Conservation (phyloP, 805 yeast genomes). For the Ogataea wickerhamii region DNA sequence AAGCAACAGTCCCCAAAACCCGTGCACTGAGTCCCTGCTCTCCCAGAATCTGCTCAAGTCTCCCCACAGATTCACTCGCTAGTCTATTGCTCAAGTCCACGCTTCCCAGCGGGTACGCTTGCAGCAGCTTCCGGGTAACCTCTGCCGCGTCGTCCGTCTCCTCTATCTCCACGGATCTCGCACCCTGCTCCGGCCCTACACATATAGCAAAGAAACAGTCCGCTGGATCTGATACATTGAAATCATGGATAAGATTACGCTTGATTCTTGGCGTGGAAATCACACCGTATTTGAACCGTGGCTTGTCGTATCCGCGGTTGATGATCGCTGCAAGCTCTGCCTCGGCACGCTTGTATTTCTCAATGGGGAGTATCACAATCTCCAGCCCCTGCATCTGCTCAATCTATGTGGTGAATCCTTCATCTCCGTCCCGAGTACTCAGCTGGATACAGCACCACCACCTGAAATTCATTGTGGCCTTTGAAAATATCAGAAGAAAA, state of each 20-base stretch:
- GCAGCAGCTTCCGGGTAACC: slow-evolving; percentile 17
- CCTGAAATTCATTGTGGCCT: too few species aligned
- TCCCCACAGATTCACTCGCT: slow-evolving; percentile 1
- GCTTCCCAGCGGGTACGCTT: slow-evolving; percentile 13
- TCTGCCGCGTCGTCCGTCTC: slow-evolving; percentile 17
- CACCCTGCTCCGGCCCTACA: slow-evolving; percentile 22
- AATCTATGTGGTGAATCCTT: too few species aligned
- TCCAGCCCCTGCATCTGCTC: too few species aligned
- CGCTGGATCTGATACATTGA: slow-evolving; percentile 24
- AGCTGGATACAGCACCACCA: too few species aligned
- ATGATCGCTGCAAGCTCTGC: slow-evolving; percentile 31
- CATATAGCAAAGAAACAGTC: slow-evolving; percentile 23
- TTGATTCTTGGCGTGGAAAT: slow-evolving; percentile 42
- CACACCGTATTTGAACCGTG: slow-evolving; percentile 40
- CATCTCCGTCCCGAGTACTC: too few species aligned
- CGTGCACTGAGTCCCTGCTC: slow-evolving; percentile 27
- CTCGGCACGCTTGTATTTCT: slow-evolving; percentile 13
- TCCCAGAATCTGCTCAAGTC: slow-evolving; percentile 21
- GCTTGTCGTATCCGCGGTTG: slow-evolving; percentile 50
- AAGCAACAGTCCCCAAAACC: slow-evolving; percentile 35
- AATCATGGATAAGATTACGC: slow-evolving; percentile 23
- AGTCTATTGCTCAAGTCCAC: slow-evolving; percentile 15
- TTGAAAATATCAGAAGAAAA: too few species aligned
- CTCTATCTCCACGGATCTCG: slow-evolving; percentile 1
- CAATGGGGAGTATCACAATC: not conserved